phyloP scores from a whole-genome alignment of 2,329 filamentous ascomycete genomes.

The Colletotrichum camelliae region DNA sequence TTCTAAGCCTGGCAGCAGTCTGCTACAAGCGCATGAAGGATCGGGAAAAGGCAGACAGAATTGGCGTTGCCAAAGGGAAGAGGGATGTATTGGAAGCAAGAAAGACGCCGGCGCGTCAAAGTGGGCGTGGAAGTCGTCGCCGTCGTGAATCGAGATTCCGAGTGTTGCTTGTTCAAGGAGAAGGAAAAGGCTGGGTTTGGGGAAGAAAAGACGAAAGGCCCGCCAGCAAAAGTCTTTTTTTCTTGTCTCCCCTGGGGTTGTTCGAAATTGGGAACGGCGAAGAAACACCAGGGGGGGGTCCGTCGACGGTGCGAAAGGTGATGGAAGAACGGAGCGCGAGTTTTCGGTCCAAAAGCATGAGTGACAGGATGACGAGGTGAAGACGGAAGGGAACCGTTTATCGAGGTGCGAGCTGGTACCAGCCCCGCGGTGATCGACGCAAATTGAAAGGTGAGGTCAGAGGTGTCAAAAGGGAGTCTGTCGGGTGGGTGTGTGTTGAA shows the following conservation, averaged over 20 bases:
- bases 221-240: slow-evolving; percentile 17
- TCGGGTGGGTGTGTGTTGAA: slow-evolving; percentile 18
- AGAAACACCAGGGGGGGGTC: slow-evolving; percentile 1
- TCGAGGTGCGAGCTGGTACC: background rate
- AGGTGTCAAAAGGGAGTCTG: slow-evolving; percentile 19
- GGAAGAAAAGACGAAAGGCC: background rate
- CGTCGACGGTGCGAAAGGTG: background rate
- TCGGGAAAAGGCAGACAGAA: background rate
- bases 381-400: slow-evolving; percentile 3
- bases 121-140: background rate
- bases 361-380: background rate
- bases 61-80: background rate
- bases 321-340: background rate
- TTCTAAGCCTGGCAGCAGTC: slow-evolving; percentile 6
- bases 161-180: slow-evolving; percentile 11
- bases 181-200: background rate
- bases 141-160: background rate
- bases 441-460: slow-evolving; percentile 20
- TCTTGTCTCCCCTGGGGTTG: background rate
- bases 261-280: slow-evolving; percentile 15
- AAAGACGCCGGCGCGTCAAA: background rate
- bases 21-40: slow-evolving; percentile 13
- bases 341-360: background rate
- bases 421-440: slow-evolving; percentile 22
- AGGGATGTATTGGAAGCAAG: background rate